Evolutionary conservation across 2,329 filamentous ascomycete genomes (phyloP), one percentile per base, ranked within the genome.

Genomic region (Botrytis cinerea): DNA sequence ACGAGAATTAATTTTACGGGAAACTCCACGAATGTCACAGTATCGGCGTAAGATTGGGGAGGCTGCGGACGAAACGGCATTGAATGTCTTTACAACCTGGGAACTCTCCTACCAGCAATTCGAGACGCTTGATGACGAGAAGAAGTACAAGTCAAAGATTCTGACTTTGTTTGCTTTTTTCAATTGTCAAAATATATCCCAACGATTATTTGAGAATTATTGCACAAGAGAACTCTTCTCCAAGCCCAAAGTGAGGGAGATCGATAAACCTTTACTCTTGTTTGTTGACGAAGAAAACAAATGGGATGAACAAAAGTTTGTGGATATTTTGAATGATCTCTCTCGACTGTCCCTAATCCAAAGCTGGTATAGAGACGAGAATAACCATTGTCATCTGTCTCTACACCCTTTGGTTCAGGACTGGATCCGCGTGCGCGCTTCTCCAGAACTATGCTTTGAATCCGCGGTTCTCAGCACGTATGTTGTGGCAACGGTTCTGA

Each of bases 31-130:
- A 25, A n/a, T 79, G 46, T 74, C 72, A 16, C 59, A 75, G 10
- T 77, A 79, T 73, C 57, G 74, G n/a, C 72, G 71, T 38, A 64
- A 71, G 7, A 32, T 73, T 38, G 64, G 71, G 38, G 66, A 63
- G 10, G 54, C 59, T 22, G 60, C 74, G 48, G 61, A 70, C 5
- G 75, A 77, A 60, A 76, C 73, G 32, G 68, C 75, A 16, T 43
- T 76, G 8, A 78, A 74, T 48, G 78, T 78, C 22, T 77, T 79
- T 54, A 80, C 77, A 1, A 80, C 76, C 1, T 80, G 78, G 78
- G 79, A 80, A 59, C 72, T 79, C 8, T 79, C 79, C 0, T 78
- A 79, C 35, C 71, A 75, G 22, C 73, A 74, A 43, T 57, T 77
- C 14, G 69, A 73, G 25, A 46, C 43, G 12, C 25, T 35, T 10